phyloP scores from a whole-genome alignment of 495 filamentous ascomycete species.

The Hypoxylon cercidicola region DNA sequence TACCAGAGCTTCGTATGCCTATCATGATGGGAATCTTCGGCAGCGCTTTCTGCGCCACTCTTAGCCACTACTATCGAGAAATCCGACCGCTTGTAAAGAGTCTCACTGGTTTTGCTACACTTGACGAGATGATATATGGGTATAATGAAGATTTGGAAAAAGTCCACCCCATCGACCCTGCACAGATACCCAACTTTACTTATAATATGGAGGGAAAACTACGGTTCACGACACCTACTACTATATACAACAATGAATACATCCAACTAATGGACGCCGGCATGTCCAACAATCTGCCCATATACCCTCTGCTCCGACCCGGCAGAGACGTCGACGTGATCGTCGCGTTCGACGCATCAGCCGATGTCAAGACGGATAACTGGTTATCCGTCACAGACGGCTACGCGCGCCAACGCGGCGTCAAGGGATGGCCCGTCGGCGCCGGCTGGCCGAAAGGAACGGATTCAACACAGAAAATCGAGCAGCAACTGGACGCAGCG shows the following conservation, averaged over 20 bases:
- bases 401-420: slow-evolving; percentile 85
- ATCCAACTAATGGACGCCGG: slow-evolving; percentile 96
- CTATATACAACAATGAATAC: slow-evolving; percentile 72
- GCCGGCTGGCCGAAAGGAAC: slow-evolving; percentile 83
- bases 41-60: slow-evolving; percentile 92
- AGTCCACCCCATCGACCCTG: slow-evolving; percentile 90
- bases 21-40: slow-evolving; percentile 92
- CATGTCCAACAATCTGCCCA: slow-evolving; percentile 97
- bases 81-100: slow-evolving; percentile 80
- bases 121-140: slow-evolving; percentile 89
- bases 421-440: slow-evolving; percentile 93
- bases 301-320: slow-evolving; percentile 90
- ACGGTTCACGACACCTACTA: slow-evolving; percentile 77
- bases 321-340: slow-evolving; percentile 90
- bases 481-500: slow-evolving; percentile 73
- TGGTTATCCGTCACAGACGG: slow-evolving; percentile 94
- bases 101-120: slow-evolving; percentile 74
- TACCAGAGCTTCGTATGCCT: slow-evolving; percentile 85
- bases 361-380: slow-evolving; percentile 86
- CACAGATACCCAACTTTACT: slow-evolving; percentile 85
- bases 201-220: slow-evolving; percentile 80
- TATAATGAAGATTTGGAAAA: slow-evolving; percentile 84
- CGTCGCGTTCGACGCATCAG: slow-evolving; percentile 88
- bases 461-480: slow-evolving; percentile 63
- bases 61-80: slow-evolving; percentile 96